Evolutionary conservation across 768 basidiomycete genomes (phyloP).

Genomic region (Terana coerulea): DNA sequence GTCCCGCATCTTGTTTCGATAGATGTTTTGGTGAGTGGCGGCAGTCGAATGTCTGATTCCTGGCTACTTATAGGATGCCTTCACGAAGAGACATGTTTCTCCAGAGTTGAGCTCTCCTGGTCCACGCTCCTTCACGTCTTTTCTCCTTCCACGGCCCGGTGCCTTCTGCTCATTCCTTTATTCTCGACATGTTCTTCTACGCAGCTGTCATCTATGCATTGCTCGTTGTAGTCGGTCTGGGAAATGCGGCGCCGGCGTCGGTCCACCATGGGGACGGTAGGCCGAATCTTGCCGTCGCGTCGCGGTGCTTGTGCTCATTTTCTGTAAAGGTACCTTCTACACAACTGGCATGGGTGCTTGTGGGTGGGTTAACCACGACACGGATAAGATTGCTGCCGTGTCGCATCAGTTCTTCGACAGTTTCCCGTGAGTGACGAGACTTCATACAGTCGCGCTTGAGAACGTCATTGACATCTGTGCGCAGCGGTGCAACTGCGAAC

Average conservation of each 20-base stretch:
- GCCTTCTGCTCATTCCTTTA: conserved; percentile 1
- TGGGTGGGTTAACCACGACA: background rate
- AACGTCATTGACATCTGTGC: background rate
- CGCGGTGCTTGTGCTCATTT: too few relatives aligned
- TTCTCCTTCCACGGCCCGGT: conserved; percentile 5
- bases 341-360: conserved; percentile 9
- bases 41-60: background rate
- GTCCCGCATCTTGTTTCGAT: background rate
- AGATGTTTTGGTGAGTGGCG: background rate
- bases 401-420: conserved; percentile 9
- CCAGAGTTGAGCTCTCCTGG: conserved; percentile 13
- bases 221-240: background rate
- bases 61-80: background rate
- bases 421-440: conserved; percentile 4
- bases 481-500: conserved; percentile 6
- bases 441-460: background rate
- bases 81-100: background rate
- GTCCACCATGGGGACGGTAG: conserved; percentile 6
- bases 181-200: conserved; percentile 5
- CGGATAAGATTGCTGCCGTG: conserved; percentile 6
- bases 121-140: conserved; percentile 1
- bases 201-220: background rate
- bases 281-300: too few relatives aligned
- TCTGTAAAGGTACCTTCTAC: conserved; percentile 7
- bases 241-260: conserved; percentile 1